Percentiles rank a stretch among this genome's conserved stretches.
These are phyloP conservation scores for Prosopis cineraria DNA, from an alignment of 306 rosid genomes.

Conservation along the genomic window DNA sequence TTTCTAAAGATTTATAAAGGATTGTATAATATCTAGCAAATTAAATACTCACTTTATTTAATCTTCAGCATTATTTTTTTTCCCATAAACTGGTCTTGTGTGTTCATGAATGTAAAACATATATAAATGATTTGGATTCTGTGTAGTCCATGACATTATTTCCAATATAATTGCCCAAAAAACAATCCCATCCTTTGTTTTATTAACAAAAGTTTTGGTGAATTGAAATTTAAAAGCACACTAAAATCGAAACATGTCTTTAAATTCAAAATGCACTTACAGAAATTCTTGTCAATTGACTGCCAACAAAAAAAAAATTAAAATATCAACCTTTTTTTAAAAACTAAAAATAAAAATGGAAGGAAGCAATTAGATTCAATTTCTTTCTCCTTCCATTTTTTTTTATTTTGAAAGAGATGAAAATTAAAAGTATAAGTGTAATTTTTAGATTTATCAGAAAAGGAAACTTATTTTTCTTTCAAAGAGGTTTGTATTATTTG, in stretches of 20 bases:
- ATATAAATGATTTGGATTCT: background rate
- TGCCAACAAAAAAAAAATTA: too few relatives aligned
- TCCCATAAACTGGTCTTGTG: background rate
- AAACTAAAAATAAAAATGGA: too few relatives aligned
- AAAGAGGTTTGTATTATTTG: too few relatives aligned
- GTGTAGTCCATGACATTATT: background rate
- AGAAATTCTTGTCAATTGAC: too few relatives aligned
- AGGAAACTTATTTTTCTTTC: background rate
- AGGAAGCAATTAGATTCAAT: background rate
- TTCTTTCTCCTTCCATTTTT: background rate
- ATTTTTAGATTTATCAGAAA: background rate
- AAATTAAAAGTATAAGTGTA: background rate
- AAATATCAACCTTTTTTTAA: too few relatives aligned
- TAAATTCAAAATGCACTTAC: too few relatives aligned
- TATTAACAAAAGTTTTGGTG: background rate
- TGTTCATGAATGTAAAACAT: background rate
- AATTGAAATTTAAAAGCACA: too few relatives aligned
- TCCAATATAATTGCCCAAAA: too few relatives aligned
- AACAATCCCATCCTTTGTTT: too few relatives aligned
- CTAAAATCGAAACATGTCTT: too few relatives aligned
- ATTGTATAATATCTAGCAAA: background rate
- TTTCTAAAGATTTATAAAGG: background rate
- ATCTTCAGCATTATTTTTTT: background rate
- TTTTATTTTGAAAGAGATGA: background rate
- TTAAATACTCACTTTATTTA: background rate